Conservation (phyloP, 1,139 yeast species). For the Debaryomyces nepalensis region DNA sequence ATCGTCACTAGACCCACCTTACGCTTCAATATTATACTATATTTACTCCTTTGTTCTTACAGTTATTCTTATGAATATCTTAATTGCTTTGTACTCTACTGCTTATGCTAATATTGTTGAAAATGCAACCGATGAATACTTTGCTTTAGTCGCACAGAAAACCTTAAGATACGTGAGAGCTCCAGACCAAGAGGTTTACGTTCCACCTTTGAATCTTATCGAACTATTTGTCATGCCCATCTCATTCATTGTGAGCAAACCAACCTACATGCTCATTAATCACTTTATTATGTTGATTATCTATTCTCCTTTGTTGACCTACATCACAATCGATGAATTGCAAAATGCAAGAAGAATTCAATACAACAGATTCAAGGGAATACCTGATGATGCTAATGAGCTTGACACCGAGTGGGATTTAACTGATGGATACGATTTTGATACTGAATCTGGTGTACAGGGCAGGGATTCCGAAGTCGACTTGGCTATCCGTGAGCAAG, state of each 20-base stretch:
- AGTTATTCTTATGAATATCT: constrained; percentile 75
- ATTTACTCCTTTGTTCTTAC: constrained; percentile 74
- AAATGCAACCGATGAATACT: constrained; percentile 81
- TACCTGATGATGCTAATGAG: constrained; percentile 83
- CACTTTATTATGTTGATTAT: constrained; percentile 62
- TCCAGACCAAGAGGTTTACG: constrained; percentile 84
- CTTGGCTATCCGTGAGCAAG: constrained; percentile 52
- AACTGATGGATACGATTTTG: constrained; percentile 70
- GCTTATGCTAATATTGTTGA: constrained; percentile 83
- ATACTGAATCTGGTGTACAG: constrained; percentile 38
- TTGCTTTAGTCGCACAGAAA: constrained; percentile 84
- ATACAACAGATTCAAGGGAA: constrained; percentile 68
- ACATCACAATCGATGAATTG: constrained; percentile 68
- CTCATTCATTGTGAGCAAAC: constrained; percentile 31
- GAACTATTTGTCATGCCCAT: constrained; percentile 56
- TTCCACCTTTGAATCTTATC: constrained; percentile 81
- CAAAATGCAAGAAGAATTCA: constrained; percentile 68
- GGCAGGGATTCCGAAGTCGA: constrained; percentile 42
- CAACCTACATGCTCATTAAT: constrained; percentile 42
- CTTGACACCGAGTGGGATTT: constrained; percentile 81
- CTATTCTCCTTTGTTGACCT: constrained; percentile 68
- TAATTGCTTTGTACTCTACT: constrained; percentile 82
- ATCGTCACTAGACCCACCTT: constrained; percentile 78
- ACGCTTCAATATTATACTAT: constrained; percentile 78
- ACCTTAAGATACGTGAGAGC: constrained; percentile 84